A percentile compares a stretch with the other conserved stretches of the same genome.
Conservation (phyloP, 1,139 yeast genomes). For the Yamadazyma jaroonii region DNA sequence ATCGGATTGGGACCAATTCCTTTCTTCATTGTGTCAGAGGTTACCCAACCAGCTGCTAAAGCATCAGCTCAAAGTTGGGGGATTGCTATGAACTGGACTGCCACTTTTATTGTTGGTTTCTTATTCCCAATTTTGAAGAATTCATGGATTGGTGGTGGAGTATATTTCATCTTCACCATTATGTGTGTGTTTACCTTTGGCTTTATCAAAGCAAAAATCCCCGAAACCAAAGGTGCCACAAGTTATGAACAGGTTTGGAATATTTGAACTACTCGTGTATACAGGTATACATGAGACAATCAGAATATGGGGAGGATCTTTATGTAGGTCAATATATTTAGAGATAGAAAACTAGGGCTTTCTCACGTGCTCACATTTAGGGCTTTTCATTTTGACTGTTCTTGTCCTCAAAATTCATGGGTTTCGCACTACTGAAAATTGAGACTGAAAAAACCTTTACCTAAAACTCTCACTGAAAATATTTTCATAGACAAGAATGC, state of each 20-base stretch:
- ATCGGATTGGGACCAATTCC: slow-evolving; percentile 95
- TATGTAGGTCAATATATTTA: too few relatives aligned
- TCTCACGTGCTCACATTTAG: neutral
- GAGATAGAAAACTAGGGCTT: neutral
- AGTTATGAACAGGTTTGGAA: slow-evolving; percentile 64
- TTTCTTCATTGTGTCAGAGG: slow-evolving; percentile 82
- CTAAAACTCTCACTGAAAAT: slow-evolving; percentile 5
- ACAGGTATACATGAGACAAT: too few relatives aligned
- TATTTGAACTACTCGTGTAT: too few relatives aligned
- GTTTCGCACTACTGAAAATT: neutral
- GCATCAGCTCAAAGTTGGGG: slow-evolving; percentile 93
- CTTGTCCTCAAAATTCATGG: neutral
- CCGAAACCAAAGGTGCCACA: slow-evolving; percentile 74
- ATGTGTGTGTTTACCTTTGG: slow-evolving; percentile 49
- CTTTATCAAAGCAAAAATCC: slow-evolving; percentile 52
- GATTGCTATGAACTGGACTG: slow-evolving; percentile 85
- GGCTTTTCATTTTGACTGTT: neutral
- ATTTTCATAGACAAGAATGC: slow-evolving; percentile 49
- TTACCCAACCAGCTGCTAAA: slow-evolving; percentile 75
- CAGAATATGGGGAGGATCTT: too few relatives aligned
- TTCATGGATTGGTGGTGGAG: slow-evolving; percentile 66
- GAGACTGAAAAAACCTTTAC: slow-evolving; percentile 1
- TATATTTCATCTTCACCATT: slow-evolving; percentile 69
- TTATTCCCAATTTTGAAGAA: slow-evolving; percentile 72
- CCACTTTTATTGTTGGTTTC: slow-evolving; percentile 80